Base-by-base conservation (phyloP, 2,329 filamentous ascomycete genomes). In the Lecanicillium sp. region DNA sequence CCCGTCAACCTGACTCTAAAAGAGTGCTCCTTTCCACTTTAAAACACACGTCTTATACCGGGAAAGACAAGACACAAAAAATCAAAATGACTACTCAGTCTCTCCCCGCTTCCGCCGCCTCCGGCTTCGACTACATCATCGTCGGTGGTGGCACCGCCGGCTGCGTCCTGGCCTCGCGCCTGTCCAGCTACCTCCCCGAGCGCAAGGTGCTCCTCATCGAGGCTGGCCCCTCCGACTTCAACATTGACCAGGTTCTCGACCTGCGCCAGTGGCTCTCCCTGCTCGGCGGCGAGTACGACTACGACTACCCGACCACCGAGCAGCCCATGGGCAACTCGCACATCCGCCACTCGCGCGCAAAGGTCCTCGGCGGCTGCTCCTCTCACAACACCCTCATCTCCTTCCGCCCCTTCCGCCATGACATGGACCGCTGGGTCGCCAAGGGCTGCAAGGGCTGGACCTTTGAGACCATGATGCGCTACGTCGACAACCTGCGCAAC, bases 341-440 rank as follows among this genome's bases (percentile, higher is more conserved):
- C 65, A 94, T 95, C 65, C 80, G 87, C 48, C 88, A 94, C 68
- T 94, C 88, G 12, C 82, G 88, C 45, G 88, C 88, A 47, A 94
- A 94, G 70, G 87, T 95, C 29, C 75, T 95, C 20, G 88, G 88
- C 50, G 88, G 88, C 49, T 95, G 88, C 71, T 94, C 87, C 32
- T 90, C 84, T 43, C 88, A 94, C 73, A 95, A 95, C 66, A 94
- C 88, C 15, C 71, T 94, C 52, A 94, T 95, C 61, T 92, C 85
- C 14, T 94, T 94, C 75, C 78, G 87, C 18, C 86, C 88, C 7
- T 94, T 94, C 56, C 79, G 88, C 60, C 89, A 94, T 60, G 88
- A 95, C 62, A 77, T 85, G 65, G 74, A 85, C 55, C 74, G 85
- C 51, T 95, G 88, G 88, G 81, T 89, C 53, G 75, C 75, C 22